Conservation (phyloP, 306 rosid species). For the Arachis hypogaea region DNA sequence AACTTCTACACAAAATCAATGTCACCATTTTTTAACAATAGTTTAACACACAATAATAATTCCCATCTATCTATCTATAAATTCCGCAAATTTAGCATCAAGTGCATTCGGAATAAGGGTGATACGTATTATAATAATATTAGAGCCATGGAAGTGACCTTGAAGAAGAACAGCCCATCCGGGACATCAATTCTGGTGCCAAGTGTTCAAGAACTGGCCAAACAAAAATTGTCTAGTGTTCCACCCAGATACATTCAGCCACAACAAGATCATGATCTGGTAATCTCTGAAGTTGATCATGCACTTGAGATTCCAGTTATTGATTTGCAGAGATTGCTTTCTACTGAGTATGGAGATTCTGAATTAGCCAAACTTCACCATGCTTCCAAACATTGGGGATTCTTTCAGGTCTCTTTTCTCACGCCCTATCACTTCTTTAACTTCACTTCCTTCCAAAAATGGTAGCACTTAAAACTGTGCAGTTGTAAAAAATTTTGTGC, state of each 20-base stretch:
- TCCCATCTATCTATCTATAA: no score
- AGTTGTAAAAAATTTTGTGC: no score
- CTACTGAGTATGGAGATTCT: slow-evolving; percentile 4
- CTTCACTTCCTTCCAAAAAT: no score
- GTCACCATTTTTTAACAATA: no score
- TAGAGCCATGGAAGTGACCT: not conserved
- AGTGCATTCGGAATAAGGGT: not conserved
- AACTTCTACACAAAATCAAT: no score
- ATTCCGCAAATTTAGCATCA: no score
- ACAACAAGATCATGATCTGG: not conserved
- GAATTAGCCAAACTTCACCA: slow-evolving; percentile 49
- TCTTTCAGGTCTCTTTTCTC: slow-evolving; percentile 39
- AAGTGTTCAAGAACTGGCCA: slow-evolving; percentile 33
- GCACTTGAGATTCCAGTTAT: slow-evolving; percentile 42
- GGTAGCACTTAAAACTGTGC: no score
- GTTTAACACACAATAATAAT: no score
- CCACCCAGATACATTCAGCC: slow-evolving; percentile 34
- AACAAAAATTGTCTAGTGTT: not conserved
- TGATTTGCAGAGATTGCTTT: slow-evolving; percentile 38
- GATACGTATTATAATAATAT: not conserved
- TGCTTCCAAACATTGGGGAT: slow-evolving; percentile 51
- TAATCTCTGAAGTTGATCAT: not conserved
- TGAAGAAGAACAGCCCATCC: not conserved
- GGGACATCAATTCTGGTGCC: slow-evolving; percentile 31
- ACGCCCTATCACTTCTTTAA: not conserved